phyloP scores from a whole-genome alignment of 2,329 filamentous ascomycete species.

The Gyromitra esculenta region DNA sequence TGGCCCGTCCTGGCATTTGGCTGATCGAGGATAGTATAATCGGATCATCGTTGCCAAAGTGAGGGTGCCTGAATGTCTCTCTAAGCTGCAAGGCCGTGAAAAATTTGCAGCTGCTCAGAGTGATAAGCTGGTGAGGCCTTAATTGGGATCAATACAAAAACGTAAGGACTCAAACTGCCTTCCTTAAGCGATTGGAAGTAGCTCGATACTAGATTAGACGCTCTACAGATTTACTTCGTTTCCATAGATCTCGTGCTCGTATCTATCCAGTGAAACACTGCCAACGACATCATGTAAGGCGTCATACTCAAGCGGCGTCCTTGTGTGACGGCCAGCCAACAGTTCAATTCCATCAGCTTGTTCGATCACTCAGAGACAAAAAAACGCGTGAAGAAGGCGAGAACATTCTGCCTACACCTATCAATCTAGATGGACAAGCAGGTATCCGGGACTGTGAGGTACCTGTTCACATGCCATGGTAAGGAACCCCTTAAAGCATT shows the following conservation, averaged over 20 bases:
- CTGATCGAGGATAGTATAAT: no score
- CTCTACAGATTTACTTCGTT: conserved; percentile 4
- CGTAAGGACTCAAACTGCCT: neutral
- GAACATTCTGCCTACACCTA: neutral
- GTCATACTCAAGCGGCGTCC: conserved; percentile 1
- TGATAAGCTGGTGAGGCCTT: neutral
- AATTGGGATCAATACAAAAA: neutral
- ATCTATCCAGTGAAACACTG: conserved; percentile 3
- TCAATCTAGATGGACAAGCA: neutral
- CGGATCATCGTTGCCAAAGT: no score
- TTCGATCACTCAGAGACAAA: neutral
- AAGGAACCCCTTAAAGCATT: neutral
- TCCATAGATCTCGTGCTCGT: neutral
- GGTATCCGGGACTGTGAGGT: neutral
- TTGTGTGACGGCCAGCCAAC: conserved; percentile 21
- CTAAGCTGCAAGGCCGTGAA: no score
- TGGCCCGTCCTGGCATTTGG: no score
- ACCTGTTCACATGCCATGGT: neutral
- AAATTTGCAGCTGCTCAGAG: neutral
- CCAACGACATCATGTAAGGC: conserved; percentile 26
- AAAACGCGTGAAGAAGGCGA: neutral
- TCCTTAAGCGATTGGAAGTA: neutral
- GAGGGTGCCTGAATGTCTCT: no score
- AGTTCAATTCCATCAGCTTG: neutral
- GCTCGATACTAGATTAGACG: neutral